These are phyloP conservation scores for Cotoneaster glaucophyllus DNA, from an alignment of 306 rosid species.

Conservation along the genomic window DNA sequence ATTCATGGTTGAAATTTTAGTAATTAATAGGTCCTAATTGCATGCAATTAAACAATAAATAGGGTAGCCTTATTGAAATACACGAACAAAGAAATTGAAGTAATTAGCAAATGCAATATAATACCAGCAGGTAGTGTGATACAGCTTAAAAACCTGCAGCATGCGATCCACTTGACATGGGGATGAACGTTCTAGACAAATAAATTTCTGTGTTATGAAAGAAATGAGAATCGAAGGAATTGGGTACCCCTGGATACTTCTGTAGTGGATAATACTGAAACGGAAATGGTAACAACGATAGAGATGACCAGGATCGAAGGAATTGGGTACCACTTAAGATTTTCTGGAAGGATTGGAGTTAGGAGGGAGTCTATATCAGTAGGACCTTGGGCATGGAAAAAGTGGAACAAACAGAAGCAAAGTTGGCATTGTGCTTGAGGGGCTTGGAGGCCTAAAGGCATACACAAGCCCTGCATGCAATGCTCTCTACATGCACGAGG, in stretches of 20 bases:
- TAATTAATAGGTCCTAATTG: background rate
- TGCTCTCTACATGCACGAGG: background rate
- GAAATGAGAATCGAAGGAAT: no score
- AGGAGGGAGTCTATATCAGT: slow-evolving; percentile 13
- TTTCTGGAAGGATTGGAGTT: background rate
- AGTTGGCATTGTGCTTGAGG: slow-evolving; percentile 6
- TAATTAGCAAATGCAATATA: background rate
- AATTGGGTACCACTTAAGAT: background rate
- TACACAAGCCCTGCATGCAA: slow-evolving; percentile 2
- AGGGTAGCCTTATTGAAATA: background rate
- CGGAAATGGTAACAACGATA: background rate
- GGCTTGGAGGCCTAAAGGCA: slow-evolving; percentile 37
- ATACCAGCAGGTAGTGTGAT: background rate
- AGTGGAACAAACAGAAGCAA: slow-evolving; percentile 38
- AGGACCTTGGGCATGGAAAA: slow-evolving; percentile 34
- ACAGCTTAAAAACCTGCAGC: background rate
- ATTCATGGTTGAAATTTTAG: background rate
- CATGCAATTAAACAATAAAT: background rate
- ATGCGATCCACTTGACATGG: background rate
- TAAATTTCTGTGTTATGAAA: background rate
- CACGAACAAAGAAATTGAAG: background rate
- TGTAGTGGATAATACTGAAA: background rate
- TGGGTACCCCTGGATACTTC: background rate
- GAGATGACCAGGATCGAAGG: background rate
- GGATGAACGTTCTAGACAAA: background rate